Evolutionary conservation across 345 rosid species (phyloP).

Genomic region (Microcos paniculata): DNA sequence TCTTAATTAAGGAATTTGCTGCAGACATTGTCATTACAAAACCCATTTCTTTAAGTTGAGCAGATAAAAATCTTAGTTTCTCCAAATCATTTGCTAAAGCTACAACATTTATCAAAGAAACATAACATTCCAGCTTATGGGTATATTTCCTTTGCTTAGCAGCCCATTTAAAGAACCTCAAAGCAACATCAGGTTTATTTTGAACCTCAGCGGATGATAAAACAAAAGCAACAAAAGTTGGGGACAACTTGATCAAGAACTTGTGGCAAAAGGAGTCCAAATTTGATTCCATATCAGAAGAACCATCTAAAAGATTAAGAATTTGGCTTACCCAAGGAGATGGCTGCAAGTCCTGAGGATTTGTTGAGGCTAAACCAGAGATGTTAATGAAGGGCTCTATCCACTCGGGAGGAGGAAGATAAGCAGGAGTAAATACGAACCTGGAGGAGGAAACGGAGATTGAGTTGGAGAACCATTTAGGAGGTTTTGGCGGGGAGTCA

Average conservation of each 20-base stretch:
- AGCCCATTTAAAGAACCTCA: constrained; percentile 75
- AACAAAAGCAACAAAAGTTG: constrained; percentile 62
- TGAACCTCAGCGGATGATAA: constrained; percentile 50
- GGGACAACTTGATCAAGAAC: constrained; percentile 66
- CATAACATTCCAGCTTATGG: constrained; percentile 71
- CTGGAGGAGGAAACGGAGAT: constrained; percentile 31
- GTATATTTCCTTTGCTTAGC: constrained; percentile 66
- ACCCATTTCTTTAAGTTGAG: constrained; percentile 42
- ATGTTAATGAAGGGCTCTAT: constrained; percentile 73
- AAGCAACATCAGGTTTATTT: constrained; percentile 43
- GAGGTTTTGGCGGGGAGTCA: constrained; percentile 11
- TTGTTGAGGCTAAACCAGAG: constrained; percentile 53
- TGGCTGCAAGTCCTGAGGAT: constrained; percentile 36
- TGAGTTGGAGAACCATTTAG: constrained; percentile 17
- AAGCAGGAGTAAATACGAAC: constrained; percentile 33
- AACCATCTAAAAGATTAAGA: constrained; percentile 61
- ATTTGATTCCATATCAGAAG: constrained; percentile 64
- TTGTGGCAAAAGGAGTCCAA: constrained; percentile 50
- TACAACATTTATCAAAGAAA: constrained; percentile 61
- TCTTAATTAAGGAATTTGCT: constrained; percentile 68
- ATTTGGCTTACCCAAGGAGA: constrained; percentile 81
- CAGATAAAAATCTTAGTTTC: constrained; percentile 45
- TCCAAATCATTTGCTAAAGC: constrained; percentile 44
- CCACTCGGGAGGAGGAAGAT: constrained; percentile 86
- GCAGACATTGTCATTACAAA: constrained; percentile 51